Conservation (phyloP, 2,329 filamentous ascomycete genomes). For the Podosphaera leucotricha region DNA sequence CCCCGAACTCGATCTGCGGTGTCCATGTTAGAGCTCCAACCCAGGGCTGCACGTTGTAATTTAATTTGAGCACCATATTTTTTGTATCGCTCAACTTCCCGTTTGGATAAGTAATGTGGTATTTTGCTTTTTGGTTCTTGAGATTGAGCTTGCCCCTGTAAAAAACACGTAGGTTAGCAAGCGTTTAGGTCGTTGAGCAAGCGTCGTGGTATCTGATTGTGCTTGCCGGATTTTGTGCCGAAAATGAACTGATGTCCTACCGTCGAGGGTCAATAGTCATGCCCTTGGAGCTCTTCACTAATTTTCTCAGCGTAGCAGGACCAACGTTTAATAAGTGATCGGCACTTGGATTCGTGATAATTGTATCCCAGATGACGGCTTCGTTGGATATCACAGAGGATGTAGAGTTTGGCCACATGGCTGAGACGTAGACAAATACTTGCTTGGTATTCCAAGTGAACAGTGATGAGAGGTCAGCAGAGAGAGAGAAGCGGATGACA, state of each 20-base stretch:
- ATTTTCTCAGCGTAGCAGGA: constrained; percentile 35
- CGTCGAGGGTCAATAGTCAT: constrained; percentile 28
- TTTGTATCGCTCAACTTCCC: constrained; percentile 51
- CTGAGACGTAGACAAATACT: constrained; percentile 87
- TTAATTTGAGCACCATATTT: constrained; percentile 56
- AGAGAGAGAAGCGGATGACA: constrained; percentile 76
- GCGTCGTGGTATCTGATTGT: not conserved
- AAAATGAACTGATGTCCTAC: constrained; percentile 6
- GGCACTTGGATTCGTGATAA: constrained; percentile 55
- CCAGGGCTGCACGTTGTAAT: constrained; percentile 97
- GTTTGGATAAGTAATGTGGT: constrained; percentile 80
- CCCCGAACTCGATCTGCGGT: constrained; percentile 24
- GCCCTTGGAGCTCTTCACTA: constrained; percentile 32
- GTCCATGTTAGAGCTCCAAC: constrained; percentile 77
- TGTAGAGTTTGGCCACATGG: constrained; percentile 33
- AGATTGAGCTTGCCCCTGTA: constrained; percentile 48
- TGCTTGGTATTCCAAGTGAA: constrained; percentile 99
- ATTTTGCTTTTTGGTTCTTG: constrained; percentile 76
- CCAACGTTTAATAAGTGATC: constrained; percentile 37
- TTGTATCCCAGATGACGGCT: constrained; percentile 86
- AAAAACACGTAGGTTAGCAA: constrained; percentile 3
- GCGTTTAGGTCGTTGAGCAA: not conserved
- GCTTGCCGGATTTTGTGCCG: too few relatives aligned
- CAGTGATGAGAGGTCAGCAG: constrained; percentile 72
- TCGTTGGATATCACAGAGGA: constrained; percentile 25